These are phyloP conservation scores for Neurospora discreta DNA, from an alignment of 495 filamentous ascomycete genomes.

Conservation along the genomic window DNA sequence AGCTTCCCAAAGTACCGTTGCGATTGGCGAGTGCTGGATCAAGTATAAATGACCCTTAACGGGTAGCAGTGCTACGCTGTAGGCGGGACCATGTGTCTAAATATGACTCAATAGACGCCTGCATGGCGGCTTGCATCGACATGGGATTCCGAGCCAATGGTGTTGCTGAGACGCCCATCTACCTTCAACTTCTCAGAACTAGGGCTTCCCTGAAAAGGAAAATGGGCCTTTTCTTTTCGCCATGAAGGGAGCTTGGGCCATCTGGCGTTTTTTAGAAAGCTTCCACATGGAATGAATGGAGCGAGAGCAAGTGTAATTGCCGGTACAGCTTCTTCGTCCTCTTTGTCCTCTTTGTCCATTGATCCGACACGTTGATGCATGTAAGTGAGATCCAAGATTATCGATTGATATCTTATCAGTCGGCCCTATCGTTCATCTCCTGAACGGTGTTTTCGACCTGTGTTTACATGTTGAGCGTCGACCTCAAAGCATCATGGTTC, in stretches of 20 bases:
- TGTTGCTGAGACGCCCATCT: not conserved
- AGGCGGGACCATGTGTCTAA: conserved; percentile 21
- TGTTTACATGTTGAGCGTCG: conserved; percentile 8
- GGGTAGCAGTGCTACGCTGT: not conserved
- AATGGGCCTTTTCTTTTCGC: not conserved
- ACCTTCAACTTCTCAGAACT: conserved; percentile 15
- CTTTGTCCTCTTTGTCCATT: not conserved
- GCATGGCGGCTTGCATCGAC: conserved; percentile 16
- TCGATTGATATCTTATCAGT: not conserved
- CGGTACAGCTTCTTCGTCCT: not conserved
- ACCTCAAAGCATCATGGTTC: conserved; percentile 8
- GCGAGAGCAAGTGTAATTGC: not conserved
- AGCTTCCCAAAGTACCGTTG: not conserved
- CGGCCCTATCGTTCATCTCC: not conserved
- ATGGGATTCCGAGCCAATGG: conserved; percentile 13
- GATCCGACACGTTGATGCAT: not conserved
- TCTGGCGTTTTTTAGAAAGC: not conserved
- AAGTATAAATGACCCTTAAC: not conserved
- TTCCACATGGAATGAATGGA: not conserved
- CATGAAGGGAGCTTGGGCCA: not conserved
- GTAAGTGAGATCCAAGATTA: not conserved
- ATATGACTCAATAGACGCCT: conserved; percentile 24
- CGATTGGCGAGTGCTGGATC: not conserved
- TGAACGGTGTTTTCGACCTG: conserved; percentile 5
- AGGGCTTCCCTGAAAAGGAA: not conserved